These are phyloP conservation scores for Macrolepiota albuminosa DNA, from an alignment of 768 basidiomycete genomes.

Conservation along the genomic window DNA sequence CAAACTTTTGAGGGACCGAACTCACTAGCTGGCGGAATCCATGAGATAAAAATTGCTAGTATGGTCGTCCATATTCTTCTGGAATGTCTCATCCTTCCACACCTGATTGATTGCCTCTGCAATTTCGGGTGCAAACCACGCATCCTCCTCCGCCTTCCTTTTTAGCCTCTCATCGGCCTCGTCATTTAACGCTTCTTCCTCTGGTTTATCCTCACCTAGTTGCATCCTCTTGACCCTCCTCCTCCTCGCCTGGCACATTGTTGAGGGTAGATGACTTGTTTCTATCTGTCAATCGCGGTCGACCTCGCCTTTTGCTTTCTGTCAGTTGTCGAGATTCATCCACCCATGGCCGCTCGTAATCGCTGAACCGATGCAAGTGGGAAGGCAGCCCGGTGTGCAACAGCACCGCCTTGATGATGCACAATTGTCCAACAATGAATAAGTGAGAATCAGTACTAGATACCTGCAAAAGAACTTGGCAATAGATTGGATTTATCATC, in stretches of 20 bases:
- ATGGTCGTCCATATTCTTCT: constrained; percentile 49
- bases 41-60: constrained; percentile 84
- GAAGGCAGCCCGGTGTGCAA: too few species aligned
- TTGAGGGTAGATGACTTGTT: constrained; percentile 20
- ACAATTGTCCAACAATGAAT: background rate
- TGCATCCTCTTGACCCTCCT: background rate
- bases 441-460: background rate
- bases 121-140: constrained; percentile 51
- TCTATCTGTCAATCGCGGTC: too few species aligned
- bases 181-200: background rate
- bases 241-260: background rate
- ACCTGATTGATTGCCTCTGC: constrained; percentile 63
- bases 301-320: constrained; percentile 48
- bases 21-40: constrained; percentile 91
- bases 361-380: too few species aligned
- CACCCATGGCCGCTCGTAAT: constrained; percentile 47
- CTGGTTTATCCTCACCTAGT: constrained; percentile 10
- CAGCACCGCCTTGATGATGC: too few species aligned
- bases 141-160: background rate
- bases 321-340: constrained; percentile 58
- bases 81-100: constrained; percentile 64
- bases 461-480: background rate
- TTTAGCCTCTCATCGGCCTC: background rate
- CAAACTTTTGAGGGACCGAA: constrained; percentile 9
- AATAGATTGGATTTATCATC: too few species aligned